Evolutionary conservation across 352 stramenopile genomes (phyloP).

Genomic region (Globisporangium viniferum): DNA sequence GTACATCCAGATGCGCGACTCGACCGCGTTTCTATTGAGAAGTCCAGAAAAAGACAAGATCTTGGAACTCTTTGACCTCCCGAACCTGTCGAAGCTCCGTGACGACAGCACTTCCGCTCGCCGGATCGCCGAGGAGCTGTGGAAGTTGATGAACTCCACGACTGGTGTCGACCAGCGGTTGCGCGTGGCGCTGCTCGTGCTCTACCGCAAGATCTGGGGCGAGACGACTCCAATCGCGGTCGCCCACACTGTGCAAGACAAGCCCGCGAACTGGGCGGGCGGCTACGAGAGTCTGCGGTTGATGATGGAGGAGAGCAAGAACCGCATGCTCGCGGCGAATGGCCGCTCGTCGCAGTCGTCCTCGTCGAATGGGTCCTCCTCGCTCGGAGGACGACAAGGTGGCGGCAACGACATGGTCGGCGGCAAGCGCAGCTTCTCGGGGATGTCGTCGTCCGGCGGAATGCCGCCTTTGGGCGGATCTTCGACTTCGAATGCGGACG

Average conservation of each 20-base stretch:
- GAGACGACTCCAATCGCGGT: constrained; percentile 79
- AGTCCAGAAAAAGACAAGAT: constrained; percentile 78
- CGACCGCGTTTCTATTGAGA: constrained; percentile 65
- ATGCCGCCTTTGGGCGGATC: constrained; percentile 14
- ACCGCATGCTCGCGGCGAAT: constrained; percentile 33
- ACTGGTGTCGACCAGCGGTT: constrained; percentile 65
- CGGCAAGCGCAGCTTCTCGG: constrained; percentile 30
- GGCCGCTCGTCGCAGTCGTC: not conserved
- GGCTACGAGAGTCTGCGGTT: constrained; percentile 77
- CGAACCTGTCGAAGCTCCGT: constrained; percentile 58
- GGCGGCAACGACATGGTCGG: constrained; percentile 24
- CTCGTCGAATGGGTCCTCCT: constrained; percentile 1
- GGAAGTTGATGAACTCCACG: constrained; percentile 70
- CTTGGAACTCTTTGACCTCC: constrained; percentile 52
- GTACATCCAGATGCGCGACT: constrained; percentile 78
- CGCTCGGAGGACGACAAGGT: constrained; percentile 14
- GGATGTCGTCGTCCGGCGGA: constrained; percentile 5
- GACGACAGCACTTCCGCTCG: constrained; percentile 75
- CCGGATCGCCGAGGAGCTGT: constrained; percentile 61
- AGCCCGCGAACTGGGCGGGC: constrained; percentile 68
- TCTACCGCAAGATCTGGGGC: constrained; percentile 81
- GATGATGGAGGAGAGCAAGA: constrained; percentile 87
- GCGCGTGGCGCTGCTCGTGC: constrained; percentile 67
- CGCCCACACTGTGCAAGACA: constrained; percentile 81
- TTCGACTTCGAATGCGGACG: constrained; percentile 27